Evolutionary conservation across 768 basidiomycete species (phyloP), one percentile per base, ranked within the genome.

Genomic region (Fomitopsis pulvina): DNA sequence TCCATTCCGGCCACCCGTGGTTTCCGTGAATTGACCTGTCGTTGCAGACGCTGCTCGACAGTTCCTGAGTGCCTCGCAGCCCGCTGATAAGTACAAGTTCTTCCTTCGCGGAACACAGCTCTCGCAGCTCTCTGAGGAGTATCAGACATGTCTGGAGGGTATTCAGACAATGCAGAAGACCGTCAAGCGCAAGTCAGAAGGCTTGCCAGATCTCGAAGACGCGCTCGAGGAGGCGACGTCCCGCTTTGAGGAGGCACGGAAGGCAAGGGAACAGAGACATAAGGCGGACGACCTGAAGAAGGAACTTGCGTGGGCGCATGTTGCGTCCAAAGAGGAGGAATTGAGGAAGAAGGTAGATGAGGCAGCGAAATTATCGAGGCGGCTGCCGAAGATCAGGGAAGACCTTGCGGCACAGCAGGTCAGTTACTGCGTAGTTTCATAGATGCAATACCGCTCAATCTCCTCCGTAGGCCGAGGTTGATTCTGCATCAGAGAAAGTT

Each of bases 51-150:
- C 68, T 54, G 65, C 71, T 10, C 61, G 63, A 40, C 85, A 89
- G 58, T 99, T 99, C 68, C 70, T 99, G 59, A 83, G 86, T 51
- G 83, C 86, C 2, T 87, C 92, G 3, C 77, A 81, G 46, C 80
- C 89, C 4, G 65, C 75, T 4, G 90, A 92, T 65, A 93, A 97
- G 66, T 98, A 99, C 71, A 83, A 87, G 92, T 92, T 97, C 67
- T 98, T 98, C 78, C 78, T 98, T 28, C 79, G 83, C 29, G 96
- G 96, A 14, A 98, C 96, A 0, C 90, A 92, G 57, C 80, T 99
- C 14, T 78, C 80, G 29, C 88, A 95, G 58, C 83, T 99, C 40
- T 80, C 78, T 3, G 83, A 90, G 18, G 90, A 94, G 63, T 99
- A 99, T 60, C 80, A 87, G 28, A 72, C 75, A 0, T 87, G 91